Evolutionary conservation across 441 rosid genomes (phyloP).

Genomic region (Syzygium syzygioides): DNA sequence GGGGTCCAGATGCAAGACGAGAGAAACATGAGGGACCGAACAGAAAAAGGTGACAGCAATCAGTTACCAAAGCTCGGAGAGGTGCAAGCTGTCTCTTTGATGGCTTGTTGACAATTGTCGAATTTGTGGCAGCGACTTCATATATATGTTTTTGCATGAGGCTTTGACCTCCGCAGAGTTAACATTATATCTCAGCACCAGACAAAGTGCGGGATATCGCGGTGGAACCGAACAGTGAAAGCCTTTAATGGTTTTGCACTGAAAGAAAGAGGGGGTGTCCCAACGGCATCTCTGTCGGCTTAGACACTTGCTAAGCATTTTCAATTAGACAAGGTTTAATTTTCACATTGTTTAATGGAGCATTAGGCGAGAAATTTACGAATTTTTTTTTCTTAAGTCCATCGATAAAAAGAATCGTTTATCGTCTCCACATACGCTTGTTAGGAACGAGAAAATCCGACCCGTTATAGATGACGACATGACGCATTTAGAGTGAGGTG

Average conservation of each 20-base stretch:
- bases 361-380: fast-evolving
- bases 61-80: not conserved
- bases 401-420: not conserved
- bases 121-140: not conserved
- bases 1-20: not conserved
- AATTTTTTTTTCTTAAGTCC: not conserved
- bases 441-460: no score
- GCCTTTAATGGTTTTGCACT: not conserved
- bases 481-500: not conserved
- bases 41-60: not conserved
- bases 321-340: not conserved
- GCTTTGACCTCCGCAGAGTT: not conserved
- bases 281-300: not conserved
- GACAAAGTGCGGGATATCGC: not conserved
- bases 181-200: not conserved
- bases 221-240: not conserved
- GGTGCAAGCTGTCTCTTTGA: not conserved
- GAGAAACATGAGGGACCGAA: not conserved
- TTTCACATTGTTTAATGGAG: no score
- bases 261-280: not conserved
- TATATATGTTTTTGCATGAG: not conserved
- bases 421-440: no score
- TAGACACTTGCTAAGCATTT: not conserved
- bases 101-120: not conserved
- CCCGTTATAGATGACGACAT: not conserved